These are phyloP conservation scores for Proliferodiscus dingleyae DNA, from an alignment of 2,329 filamentous ascomycete species.

Conservation along the genomic window DNA sequence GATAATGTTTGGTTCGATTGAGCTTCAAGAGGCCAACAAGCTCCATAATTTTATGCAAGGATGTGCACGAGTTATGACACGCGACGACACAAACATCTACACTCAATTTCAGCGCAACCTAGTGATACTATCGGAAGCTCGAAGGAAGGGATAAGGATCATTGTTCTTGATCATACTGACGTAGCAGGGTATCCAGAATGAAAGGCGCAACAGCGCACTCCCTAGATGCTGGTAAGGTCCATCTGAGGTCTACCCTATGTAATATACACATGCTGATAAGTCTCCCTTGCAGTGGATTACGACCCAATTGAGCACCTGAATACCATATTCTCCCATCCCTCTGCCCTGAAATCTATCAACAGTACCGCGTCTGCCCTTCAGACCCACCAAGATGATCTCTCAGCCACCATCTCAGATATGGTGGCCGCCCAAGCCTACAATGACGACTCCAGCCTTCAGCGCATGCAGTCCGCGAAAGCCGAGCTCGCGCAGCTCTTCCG, in stretches of 20 bases:
- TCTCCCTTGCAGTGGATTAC: constrained; percentile 61
- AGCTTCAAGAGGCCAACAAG: not conserved
- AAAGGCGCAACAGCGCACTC: constrained; percentile 28
- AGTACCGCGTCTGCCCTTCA: constrained; percentile 70
- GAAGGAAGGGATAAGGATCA: too few relatives aligned
- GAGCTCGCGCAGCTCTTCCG: constrained; percentile 87
- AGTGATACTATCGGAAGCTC: too few relatives aligned
- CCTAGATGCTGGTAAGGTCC: constrained; percentile 31
- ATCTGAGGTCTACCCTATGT: not conserved
- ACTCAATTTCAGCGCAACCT: too few relatives aligned
- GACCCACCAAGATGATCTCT: constrained; percentile 75
- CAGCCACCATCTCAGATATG: constrained; percentile 68
- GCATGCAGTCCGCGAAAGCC: constrained; percentile 85
- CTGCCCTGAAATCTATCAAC: constrained; percentile 71
- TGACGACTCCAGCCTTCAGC: constrained; percentile 80
- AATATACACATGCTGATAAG: constrained; percentile 13
- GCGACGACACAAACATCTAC: not conserved
- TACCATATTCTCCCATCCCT: constrained; percentile 84
- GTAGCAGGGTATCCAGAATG: too few relatives aligned
- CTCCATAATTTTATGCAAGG: constrained; percentile 13
- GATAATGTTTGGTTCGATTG: not conserved
- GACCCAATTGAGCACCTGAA: constrained; percentile 92
- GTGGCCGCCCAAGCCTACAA: constrained; percentile 74
- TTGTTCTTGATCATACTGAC: too few relatives aligned
- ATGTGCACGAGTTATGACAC: too few relatives aligned